Base-by-base conservation (phyloP, 2,329 filamentous ascomycete genomes). In the Cladorrhinum sp. region DNA sequence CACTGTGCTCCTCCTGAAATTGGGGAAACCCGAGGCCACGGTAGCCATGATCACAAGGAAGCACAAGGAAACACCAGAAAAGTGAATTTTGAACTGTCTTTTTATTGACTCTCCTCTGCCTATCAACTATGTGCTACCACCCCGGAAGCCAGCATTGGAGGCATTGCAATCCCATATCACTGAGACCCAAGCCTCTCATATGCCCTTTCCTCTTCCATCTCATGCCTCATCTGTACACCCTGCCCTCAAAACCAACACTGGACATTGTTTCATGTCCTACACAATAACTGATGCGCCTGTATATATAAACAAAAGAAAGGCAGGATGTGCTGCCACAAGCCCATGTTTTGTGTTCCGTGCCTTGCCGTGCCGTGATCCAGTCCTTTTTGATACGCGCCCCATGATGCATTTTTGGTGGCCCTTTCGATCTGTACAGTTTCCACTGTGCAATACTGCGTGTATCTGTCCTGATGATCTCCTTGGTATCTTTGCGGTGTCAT, bases 261-360 rank as follows among this genome's bases (percentile, higher is more conserved):
- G 24, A 49, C 54, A 46, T 12, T 24, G 5, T 24, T 57, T 23
- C 36, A 46, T 57, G 54, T 26, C 54, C 39, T 49, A 36, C 39
- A 57, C 24, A 30, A 49, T 23, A 30, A 21, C 12, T 21, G 14
- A 26, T 48, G 39, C 39, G 42, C 42, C 39, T 57, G 30, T 21
- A 12, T 39, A 26, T 49, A 57, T 28, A 57, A 57, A 57, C 54
- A 57, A 57, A 57, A 49, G 36, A 57, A 57, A 57, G 54, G 54
- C 36, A 36, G 54, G 12, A 7, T 46, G 24, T 55, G 33, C 53
- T 36, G 52, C 18, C 33, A 30, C 23, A 21, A 23, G 16, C 42
- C 42, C 42, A 21, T 36, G 30, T 55, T 24, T 33, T 46, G 20
- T 42, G 33, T 14, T 26, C 54, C 39, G 21, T 55, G 53, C 36